phyloP scores from a whole-genome alignment of 2,329 filamentous ascomycete genomes.

The Immersiporthe knoxdaviesiana region DNA sequence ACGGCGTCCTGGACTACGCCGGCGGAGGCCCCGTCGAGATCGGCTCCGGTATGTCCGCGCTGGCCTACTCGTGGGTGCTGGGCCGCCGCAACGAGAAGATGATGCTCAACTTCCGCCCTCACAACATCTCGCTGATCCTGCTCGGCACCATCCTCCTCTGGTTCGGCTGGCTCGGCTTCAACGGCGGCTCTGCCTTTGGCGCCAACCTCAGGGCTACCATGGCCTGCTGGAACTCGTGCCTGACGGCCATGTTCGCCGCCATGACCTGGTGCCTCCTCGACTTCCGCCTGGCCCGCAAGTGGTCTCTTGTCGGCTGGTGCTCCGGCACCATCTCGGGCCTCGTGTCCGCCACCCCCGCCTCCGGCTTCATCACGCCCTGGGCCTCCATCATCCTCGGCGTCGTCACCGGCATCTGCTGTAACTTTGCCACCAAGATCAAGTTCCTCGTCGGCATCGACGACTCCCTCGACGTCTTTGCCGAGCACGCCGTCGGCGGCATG shows the following conservation, averaged over 20 bases:
- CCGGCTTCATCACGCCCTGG: constrained; percentile 70
- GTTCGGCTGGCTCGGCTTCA: constrained; percentile 99
- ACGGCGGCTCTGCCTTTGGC: constrained; percentile 92
- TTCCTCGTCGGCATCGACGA: constrained; percentile 68
- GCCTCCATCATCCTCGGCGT: constrained; percentile 69
- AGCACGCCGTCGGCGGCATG: constrained; percentile 71
- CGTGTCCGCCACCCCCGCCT: constrained; percentile 70
- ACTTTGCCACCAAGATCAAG: constrained; percentile 70
- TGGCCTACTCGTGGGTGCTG: constrained; percentile 95
- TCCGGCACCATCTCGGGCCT: constrained; percentile 73
- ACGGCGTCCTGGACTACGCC: constrained; percentile 94
- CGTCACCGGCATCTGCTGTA: constrained; percentile 67
- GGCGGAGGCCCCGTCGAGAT: constrained; percentile 98
- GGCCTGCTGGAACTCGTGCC: constrained; percentile 97
- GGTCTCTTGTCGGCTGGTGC: constrained; percentile 80
- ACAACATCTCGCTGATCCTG: constrained; percentile 97
- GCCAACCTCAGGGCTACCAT: constrained; percentile 92
- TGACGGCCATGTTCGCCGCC: constrained; percentile 88
- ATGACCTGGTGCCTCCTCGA: constrained; percentile 96
- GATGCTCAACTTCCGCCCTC: constrained; percentile 99
- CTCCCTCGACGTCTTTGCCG: constrained; percentile 72
- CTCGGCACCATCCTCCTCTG: constrained; percentile 94
- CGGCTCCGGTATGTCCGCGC: constrained; percentile 85
- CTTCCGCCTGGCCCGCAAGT: constrained; percentile 91
- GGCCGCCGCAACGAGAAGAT: constrained; percentile 97